Base-by-base conservation (phyloP, 2,329 filamentous ascomycete genomes). In the Cladophialophora psammophila region DNA sequence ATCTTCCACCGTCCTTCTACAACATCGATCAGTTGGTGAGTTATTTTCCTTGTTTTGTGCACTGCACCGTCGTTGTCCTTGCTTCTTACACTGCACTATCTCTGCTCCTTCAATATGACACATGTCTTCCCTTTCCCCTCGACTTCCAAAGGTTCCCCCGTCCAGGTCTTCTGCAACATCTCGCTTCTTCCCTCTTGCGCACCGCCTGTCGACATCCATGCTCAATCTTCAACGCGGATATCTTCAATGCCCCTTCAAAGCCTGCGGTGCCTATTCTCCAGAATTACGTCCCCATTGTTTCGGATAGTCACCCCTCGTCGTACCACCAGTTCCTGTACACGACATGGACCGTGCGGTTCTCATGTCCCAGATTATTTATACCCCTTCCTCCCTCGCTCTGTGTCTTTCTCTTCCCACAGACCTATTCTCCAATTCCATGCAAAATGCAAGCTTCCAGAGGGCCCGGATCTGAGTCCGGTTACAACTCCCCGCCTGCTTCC, bases 1-100 rank as follows among this genome's bases (percentile, higher is more conserved):
- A 74, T 57, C 58, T 74, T 35, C 69, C 72, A 7, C 68, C 72
- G 5, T 71, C 68, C 1, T 71, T 72, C 64, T 74, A 71, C 71
- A 72, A 73, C 60, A 68, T 73, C 59, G 69, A 74, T 60, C 48
- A 66, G 15, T 20, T 68, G 68, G 72, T 74, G 60, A 69, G 72
- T 71, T 20, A 58, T 36, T 53, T 63, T 54, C 35, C 38, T 35
- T 64, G 42, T 54, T 34, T 52, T 35, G 15, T 60, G 34, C 13
- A 26, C 50, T 65, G 42, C 54, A 45, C 8, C 26, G 72, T 72
- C 32, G 54, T 36, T 48, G 60, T 54, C 35, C 38, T 35, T 64
- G 42, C 54, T 34, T 52, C 40, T 15, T 60, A 32, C 13, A 26
- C 55, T 65, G 42, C 54, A 45, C 13, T 36, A 13, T 40, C 48